Evolutionary conservation across 2,329 filamentous ascomycete genomes (phyloP), one percentile per base, ranked within the genome.

Genomic region (Ophiostoma piceae): DNA sequence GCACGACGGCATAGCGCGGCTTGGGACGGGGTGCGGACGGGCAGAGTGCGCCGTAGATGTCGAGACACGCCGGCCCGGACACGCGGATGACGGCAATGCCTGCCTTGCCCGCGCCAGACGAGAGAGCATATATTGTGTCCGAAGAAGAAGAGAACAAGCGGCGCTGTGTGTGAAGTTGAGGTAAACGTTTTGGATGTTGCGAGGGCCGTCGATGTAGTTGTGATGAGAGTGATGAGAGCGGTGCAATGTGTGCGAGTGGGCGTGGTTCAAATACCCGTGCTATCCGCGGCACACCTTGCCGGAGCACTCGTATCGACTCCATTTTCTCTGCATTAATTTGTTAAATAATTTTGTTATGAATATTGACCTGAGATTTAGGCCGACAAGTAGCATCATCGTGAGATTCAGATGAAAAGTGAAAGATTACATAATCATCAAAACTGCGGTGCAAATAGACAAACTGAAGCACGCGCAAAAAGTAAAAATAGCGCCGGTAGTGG

Each of bases 61-160:
- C 82, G 71, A 86, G 79, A 78, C 91, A 94, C 64, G 88, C 87
- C 37, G 91, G 85, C 0, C 95, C 95, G 4, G 95, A 97, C 35
- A 97, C 84, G 16, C 95, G 88, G 68, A 98, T 88, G 47, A 98
- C 89, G 1, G 94, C 94, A 77, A 99, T 97, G 1, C 93, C 95
- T 62, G 92, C 93, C 77, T 88, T 88, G 1, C 94, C 95, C 12
- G 90, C 83, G 0, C 92, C 92, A 0, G 94, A 96, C 0, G 94
- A 97, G 0, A 98, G 82, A 0, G 95, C 95, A 78, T 96, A 98
- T 68, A 99, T 96, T 1, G 94, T 98, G 32, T 73, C 71, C 1
- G 67, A n/a, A 9, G 62, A 39, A 14, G 62, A 39, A 3, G 32
- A 65, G 35, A 65, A 39, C 2, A 22, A 22, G 35, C 32, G 19